These are phyloP conservation scores for Aspergillus leporis DNA, from an alignment of 495 filamentous ascomycete genomes.

Conservation along the genomic window DNA sequence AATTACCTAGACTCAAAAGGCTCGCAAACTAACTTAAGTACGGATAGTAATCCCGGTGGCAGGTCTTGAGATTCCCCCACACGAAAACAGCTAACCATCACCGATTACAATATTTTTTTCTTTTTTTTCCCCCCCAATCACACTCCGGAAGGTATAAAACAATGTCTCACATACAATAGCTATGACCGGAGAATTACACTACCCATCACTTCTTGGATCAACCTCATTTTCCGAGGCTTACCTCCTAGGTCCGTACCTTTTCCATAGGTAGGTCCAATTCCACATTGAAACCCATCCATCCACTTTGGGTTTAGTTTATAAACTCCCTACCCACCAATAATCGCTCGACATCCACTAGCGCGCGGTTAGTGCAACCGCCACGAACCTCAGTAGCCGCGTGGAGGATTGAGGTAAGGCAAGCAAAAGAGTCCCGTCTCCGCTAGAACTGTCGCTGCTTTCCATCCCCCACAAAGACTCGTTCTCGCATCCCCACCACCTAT, in stretches of 20 bases:
- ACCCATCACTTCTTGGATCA: no score
- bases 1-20: background rate
- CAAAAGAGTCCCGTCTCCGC: background rate
- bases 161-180: no score
- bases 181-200: no score
- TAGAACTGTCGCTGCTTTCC: background rate
- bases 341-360: background rate
- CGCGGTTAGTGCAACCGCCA: conserved; percentile 6
- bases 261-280: no score
- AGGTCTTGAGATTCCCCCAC: background rate
- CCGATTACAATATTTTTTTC: background rate
- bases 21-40: background rate
- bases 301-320: background rate
- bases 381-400: background rate
- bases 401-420: conserved; percentile 6
- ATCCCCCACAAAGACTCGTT: background rate
- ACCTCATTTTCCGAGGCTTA: background rate
- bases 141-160: no score
- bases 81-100: background rate
- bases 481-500: background rate
- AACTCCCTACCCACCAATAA: background rate
- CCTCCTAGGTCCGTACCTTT: no score
- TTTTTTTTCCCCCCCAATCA: background rate
- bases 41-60: background rate
- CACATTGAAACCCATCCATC: no score